A percentile compares a stretch with the other conserved stretches of the same genome.
phyloP scores from a whole-genome alignment of 2,329 filamentous ascomycete genomes.

The Aschersonia sp. region DNA sequence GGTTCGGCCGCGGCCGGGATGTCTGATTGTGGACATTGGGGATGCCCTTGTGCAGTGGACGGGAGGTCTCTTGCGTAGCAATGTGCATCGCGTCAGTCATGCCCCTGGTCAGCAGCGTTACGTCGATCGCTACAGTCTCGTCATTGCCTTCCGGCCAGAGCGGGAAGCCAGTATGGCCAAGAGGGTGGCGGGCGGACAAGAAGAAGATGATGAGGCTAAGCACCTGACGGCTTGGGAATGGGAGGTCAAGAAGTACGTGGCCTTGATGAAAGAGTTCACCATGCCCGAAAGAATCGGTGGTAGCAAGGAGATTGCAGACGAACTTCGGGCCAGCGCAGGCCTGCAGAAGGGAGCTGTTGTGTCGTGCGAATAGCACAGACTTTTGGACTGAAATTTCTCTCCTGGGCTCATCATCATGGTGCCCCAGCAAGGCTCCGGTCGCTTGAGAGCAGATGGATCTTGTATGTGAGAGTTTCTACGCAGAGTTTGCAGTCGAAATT shows the following conservation, averaged over 20 bases:
- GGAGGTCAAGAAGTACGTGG: slow-evolving; percentile 1
- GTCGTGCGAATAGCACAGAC: too few relatives aligned
- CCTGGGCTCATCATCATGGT: too few relatives aligned
- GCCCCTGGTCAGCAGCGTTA: slow-evolving; percentile 15
- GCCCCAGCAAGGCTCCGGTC: too few relatives aligned
- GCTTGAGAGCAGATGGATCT: too few relatives aligned
- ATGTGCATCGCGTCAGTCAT: slow-evolving; percentile 10
- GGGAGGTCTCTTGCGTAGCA: slow-evolving; percentile 10
- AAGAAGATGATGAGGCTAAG: neutral
- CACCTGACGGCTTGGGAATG: neutral
- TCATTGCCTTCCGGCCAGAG: neutral
- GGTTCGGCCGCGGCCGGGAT: slow-evolving; percentile 10
- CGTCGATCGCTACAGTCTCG: slow-evolving; percentile 1
- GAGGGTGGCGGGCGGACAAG: neutral
- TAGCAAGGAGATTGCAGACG: neutral
- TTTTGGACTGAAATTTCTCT: too few relatives aligned
- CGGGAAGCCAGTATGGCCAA: neutral
- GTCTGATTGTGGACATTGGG: slow-evolving; percentile 10
- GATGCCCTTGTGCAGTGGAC: slow-evolving; percentile 11
- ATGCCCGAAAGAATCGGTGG: neutral
- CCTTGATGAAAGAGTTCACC: neutral
- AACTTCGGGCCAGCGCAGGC: neutral
- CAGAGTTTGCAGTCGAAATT: too few relatives aligned
- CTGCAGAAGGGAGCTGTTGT: too few relatives aligned
- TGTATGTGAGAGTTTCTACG: too few relatives aligned